Evolutionary conservation across 768 basidiomycete genomes (phyloP).

Genomic region (Mrakia hoshinonis): DNA sequence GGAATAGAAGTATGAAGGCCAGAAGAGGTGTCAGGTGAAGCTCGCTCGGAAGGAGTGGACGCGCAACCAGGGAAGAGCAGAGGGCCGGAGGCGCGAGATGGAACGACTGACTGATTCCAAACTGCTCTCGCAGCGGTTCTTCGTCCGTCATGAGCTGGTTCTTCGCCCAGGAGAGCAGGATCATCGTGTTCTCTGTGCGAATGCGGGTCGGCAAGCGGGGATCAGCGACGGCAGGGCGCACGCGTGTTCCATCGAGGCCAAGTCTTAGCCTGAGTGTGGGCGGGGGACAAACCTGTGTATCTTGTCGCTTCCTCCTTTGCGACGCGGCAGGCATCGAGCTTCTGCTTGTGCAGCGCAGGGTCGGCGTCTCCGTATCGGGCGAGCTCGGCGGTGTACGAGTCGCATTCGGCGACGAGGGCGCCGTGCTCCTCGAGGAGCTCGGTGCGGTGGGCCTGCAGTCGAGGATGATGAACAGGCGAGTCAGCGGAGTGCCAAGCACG

Average conservation of each 20-base stretch:
- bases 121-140: background rate
- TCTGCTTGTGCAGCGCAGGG: slow-evolving; percentile 69
- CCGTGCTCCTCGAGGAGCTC: slow-evolving; percentile 50
- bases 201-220: background rate
- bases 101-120: background rate
- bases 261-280: no score
- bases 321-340: slow-evolving; percentile 59
- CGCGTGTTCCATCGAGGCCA: no score
- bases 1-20: background rate
- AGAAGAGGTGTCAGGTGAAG: background rate
- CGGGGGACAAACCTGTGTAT: slow-evolving; percentile 86
- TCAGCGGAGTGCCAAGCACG: no score
- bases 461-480: background rate
- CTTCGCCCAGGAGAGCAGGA: background rate
- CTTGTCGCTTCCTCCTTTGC: slow-evolving; percentile 75
- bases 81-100: background rate
- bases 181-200: background rate
- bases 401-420: slow-evolving; percentile 48
- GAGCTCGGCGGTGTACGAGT: slow-evolving; percentile 57
- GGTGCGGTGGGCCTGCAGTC: slow-evolving; percentile 52
- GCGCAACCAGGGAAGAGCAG: background rate
- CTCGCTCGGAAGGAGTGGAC: background rate
- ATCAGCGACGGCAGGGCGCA: background rate
- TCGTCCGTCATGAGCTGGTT: background rate
- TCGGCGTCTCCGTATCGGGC: slow-evolving; percentile 73